Evolutionary conservation across 352 stramenopile species (phyloP).

Genomic region (Peronospora tabacina): DNA sequence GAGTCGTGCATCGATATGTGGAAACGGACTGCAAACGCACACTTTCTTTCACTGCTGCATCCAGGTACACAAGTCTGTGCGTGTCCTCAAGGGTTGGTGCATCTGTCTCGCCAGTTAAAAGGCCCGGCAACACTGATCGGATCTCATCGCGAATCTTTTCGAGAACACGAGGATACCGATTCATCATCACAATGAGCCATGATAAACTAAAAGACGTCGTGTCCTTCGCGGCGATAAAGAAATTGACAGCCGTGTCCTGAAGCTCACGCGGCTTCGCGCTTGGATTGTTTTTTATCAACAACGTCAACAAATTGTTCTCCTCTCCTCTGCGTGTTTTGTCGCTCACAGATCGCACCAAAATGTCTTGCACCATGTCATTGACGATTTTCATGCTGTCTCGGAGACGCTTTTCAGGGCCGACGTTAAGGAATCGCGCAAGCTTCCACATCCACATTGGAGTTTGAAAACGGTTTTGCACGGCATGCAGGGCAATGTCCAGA

Average conservation of each 20-base stretch:
- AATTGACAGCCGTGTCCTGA: conserved; percentile 52
- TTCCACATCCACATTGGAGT: conserved; percentile 40
- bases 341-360: conserved; percentile 10
- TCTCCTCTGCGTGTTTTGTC: not conserved
- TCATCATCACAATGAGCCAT: conserved; percentile 56
- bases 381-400: conserved; percentile 23
- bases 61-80: conserved; percentile 49
- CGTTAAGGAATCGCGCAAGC: conserved; percentile 26
- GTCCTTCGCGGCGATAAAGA: conserved; percentile 53
- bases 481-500: conserved; percentile 3
- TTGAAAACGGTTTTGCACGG: conserved; percentile 31
- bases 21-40: conserved; percentile 41
- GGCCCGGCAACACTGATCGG: conserved; percentile 13
- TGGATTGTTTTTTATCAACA: conserved; percentile 8
- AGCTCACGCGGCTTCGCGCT: conserved; percentile 28
- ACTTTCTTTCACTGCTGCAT: conserved; percentile 53
- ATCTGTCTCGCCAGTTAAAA: conserved; percentile 20
- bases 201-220: conserved; percentile 44
- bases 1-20: conserved; percentile 9
- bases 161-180: conserved; percentile 37
- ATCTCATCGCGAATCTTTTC: conserved; percentile 36
- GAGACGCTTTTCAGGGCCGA: conserved; percentile 28
- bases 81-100: conserved; percentile 36
- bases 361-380: conserved; percentile 10
- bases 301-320: conserved; percentile 7